Evolutionary conservation across 768 basidiomycete species (phyloP).

Genomic region (Amanita subjunquillea): DNA sequence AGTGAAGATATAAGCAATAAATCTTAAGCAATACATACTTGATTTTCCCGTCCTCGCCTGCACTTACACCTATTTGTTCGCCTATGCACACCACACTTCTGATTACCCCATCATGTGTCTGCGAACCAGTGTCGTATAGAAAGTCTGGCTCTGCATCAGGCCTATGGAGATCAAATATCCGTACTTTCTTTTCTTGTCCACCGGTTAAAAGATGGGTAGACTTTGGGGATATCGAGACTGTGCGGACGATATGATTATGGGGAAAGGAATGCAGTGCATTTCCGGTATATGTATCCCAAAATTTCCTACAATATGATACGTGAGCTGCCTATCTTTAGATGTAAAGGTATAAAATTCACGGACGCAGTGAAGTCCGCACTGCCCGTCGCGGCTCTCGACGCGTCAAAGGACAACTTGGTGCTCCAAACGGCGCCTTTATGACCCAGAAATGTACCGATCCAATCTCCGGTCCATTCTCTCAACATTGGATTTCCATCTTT

Average conservation of each 20-base stretch:
- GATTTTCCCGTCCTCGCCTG: conserved; percentile 85
- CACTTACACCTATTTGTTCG: conserved; percentile 78
- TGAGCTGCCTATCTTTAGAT: conserved; percentile 1
- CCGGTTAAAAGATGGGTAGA: conserved; percentile 72
- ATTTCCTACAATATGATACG: conserved; percentile 47
- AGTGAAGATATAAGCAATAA: conserved; percentile 4
- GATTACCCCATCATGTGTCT: conserved; percentile 81
- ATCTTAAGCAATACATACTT: conserved; percentile 42
- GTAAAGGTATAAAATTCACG: conserved; percentile 19
- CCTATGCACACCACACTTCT: conserved; percentile 93
- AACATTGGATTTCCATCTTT: conserved; percentile 99
- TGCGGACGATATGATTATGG: conserved; percentile 97
- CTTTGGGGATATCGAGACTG: conserved; percentile 75
- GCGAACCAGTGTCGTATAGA: conserved; percentile 47
- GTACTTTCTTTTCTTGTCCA: conserved; percentile 95
- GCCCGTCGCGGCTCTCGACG: conserved; percentile 79
- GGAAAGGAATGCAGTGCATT: conserved; percentile 88
- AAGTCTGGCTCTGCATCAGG: conserved; percentile 86
- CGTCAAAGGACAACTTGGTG: conserved; percentile 82
- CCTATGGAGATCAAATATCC: conserved; percentile 82
- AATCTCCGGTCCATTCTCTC: conserved; percentile 95
- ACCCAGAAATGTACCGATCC: conserved; percentile 90
- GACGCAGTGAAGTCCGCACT: conserved; percentile 98
- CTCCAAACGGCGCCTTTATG: conserved; percentile 97
- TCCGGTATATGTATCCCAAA: conserved; percentile 94